phyloP scores from a whole-genome alignment of 2,329 filamentous ascomycete genomes.

The Fonsecaea multimorphosa region DNA sequence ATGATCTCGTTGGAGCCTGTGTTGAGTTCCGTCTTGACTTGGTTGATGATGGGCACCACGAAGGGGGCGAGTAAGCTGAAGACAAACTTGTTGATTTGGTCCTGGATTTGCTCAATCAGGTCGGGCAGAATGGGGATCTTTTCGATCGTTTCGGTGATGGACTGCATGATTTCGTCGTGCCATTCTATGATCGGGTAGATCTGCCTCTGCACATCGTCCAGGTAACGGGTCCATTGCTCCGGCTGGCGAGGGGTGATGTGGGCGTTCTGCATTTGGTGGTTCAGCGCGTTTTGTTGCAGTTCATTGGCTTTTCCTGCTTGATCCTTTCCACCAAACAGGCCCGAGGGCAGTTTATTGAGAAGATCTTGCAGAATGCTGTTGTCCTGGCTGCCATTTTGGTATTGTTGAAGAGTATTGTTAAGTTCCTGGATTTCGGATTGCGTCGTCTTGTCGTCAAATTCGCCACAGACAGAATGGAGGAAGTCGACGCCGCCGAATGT shows the following conservation, averaged over 20 bases:
- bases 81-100: conserved; percentile 86
- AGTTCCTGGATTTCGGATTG: conserved; percentile 91
- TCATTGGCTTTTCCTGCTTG: conserved; percentile 78
- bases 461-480: conserved; percentile 80
- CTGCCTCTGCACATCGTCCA: conserved; percentile 74
- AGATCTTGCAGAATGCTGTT: conserved; percentile 75
- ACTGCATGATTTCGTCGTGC: conserved; percentile 85
- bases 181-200: conserved; percentile 90
- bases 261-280: conserved; percentile 76
- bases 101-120: conserved; percentile 82
- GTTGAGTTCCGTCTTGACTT: conserved; percentile 85
- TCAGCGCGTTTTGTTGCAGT: conserved; percentile 75
- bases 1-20: conserved; percentile 89
- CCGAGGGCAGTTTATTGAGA: conserved; percentile 79
- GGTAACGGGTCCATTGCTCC: conserved; percentile 81
- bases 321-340: conserved; percentile 76
- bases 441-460: conserved; percentile 84
- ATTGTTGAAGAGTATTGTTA: conserved; percentile 75
- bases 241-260: conserved; percentile 77
- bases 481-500: conserved; percentile 97
- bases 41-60: conserved; percentile 80
- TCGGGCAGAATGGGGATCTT: conserved; percentile 85
- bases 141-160: conserved; percentile 77
- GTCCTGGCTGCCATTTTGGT: conserved; percentile 63
- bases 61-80: conserved; percentile 92